phyloP scores from a whole-genome alignment of 768 basidiomycete genomes.

The Calocera viscosa region DNA sequence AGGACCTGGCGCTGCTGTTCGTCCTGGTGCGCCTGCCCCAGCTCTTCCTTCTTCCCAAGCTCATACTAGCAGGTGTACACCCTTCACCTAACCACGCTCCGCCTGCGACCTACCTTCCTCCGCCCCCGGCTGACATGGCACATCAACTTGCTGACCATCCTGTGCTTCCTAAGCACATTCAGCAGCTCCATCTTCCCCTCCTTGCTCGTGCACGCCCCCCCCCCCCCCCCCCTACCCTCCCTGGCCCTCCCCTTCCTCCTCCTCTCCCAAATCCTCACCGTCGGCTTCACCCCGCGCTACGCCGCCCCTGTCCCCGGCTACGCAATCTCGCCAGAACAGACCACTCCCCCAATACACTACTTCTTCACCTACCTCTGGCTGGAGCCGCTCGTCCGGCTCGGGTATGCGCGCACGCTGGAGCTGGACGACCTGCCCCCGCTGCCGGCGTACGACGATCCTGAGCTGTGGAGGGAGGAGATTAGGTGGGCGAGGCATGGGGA shows the following conservation, averaged over 20 bases:
- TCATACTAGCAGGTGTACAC: background rate
- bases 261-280: background rate
- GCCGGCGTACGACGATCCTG: slow-evolving; percentile 4
- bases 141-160: background rate
- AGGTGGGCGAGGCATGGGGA: background rate
- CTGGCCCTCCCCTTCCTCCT: background rate
- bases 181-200: background rate
- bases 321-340: background rate
- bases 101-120: background rate
- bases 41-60: background rate
- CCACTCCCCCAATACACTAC: background rate
- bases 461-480: background rate
- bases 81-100: background rate
- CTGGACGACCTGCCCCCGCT: background rate
- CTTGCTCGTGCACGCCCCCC: background rate
- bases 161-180: background rate
- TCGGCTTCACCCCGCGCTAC: background rate
- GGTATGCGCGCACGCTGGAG: background rate
- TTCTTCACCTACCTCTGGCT: slow-evolving; percentile 7
- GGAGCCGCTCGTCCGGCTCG: background rate
- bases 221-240: background rate
- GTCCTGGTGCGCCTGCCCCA: background rate
- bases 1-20: background rate
- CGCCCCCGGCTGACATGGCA: background rate
- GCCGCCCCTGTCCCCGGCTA: background rate